Evolutionary conservation across 441 rosid genomes (phyloP).

Genomic region (Rhodomyrtus psidioides): DNA sequence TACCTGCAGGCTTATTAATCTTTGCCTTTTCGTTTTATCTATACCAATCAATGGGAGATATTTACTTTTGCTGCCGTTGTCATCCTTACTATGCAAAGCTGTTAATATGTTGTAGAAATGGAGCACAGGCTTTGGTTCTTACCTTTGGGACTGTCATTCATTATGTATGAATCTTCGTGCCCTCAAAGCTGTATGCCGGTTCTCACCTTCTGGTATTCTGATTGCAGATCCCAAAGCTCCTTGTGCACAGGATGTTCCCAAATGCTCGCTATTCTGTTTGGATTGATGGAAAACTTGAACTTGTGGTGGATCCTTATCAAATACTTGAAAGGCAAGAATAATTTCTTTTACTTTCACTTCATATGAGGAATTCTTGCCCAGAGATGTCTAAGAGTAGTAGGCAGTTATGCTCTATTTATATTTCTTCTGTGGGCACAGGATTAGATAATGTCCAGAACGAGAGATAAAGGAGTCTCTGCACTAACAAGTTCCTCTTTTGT

Average conservation of each 20-base stretch:
- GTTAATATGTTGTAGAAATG: neutral
- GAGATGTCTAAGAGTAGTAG: neutral
- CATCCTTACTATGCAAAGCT: neutral
- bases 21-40: neutral
- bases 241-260: constrained; percentile 69
- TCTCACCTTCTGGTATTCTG: constrained; percentile 10
- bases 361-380: neutral
- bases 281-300: constrained; percentile 90
- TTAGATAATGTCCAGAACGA: neutral
- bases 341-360: neutral
- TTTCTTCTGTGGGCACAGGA: neutral
- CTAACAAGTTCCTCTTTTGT: neutral
- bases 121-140: neutral
- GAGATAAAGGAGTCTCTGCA: neutral
- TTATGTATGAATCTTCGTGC: neutral
- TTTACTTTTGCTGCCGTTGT: neutral
- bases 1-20: neutral
- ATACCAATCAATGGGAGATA: neutral
- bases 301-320: constrained; percentile 76
- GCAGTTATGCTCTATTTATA: neutral
- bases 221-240: constrained; percentile 78
- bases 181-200: neutral
- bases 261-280: constrained; percentile 74
- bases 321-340: constrained; percentile 66
- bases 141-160: neutral